These are phyloP conservation scores for Eragrostis curvula DNA, from an alignment of 176 grass and related monocot species.

Conservation along the genomic window DNA sequence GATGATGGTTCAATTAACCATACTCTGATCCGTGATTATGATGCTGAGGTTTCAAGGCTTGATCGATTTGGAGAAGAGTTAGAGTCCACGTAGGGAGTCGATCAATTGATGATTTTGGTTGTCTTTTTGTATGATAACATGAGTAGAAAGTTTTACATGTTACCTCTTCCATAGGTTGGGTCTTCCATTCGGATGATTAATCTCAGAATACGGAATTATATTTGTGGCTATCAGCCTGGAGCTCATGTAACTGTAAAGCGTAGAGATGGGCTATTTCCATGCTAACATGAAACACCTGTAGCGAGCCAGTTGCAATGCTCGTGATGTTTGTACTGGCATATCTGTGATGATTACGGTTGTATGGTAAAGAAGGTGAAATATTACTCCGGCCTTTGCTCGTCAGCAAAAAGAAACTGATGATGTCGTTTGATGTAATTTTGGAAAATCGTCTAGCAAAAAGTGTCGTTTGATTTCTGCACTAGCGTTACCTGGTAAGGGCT, in stretches of 20 bases:
- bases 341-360: too few species aligned
- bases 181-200: neutral
- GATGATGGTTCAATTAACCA: slow-evolving; percentile 90
- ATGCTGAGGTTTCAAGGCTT: slow-evolving; percentile 79
- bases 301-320: neutral
- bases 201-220: neutral
- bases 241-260: slow-evolving; percentile 3
- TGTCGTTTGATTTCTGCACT: too few species aligned
- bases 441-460: too few species aligned
- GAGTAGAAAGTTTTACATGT: neutral
- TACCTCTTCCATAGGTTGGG: neutral
- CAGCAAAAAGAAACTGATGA: too few species aligned
- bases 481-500: too few species aligned
- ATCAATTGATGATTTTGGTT: neutral
- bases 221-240: neutral
- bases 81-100: slow-evolving; percentile 41
- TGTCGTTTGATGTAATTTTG: too few species aligned
- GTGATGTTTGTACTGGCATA: neutral
- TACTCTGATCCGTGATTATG: slow-evolving; percentile 77
- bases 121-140: neutral
- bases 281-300: slow-evolving; percentile 9
- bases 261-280: neutral
- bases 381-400: too few species aligned
- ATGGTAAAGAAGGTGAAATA: too few species aligned
- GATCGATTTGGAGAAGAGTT: slow-evolving; percentile 85